Percentiles rank a stretch among this genome's conserved stretches.
phyloP scores from a whole-genome alignment of 2,329 filamentous ascomycete genomes.

The Microcyclospora pomicola region DNA sequence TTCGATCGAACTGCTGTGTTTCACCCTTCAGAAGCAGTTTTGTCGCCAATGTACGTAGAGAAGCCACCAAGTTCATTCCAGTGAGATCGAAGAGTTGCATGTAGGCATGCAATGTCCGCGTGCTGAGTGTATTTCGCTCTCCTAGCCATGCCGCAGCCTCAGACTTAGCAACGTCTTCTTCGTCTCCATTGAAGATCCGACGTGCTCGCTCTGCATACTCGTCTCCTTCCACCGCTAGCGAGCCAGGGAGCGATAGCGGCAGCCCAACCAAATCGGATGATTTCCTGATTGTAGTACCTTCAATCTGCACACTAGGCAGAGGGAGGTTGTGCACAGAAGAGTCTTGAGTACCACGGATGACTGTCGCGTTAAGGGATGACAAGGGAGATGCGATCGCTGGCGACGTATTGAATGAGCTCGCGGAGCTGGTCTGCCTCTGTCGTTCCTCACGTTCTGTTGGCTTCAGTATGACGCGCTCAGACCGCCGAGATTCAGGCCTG shows the following conservation, averaged over 20 bases:
- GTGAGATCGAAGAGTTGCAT: slow-evolving; percentile 86
- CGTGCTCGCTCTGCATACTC: slow-evolving; percentile 66
- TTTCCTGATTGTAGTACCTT: slow-evolving; percentile 22
- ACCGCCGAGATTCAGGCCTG: slow-evolving; percentile 11
- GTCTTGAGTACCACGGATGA: slow-evolving; percentile 4
- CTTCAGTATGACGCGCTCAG: slow-evolving; percentile 15
- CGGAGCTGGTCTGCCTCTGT: background rate
- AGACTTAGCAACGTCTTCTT: slow-evolving; percentile 65
- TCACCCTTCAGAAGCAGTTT: slow-evolving; percentile 76
- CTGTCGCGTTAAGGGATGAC: background rate
- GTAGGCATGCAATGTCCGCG: slow-evolving; percentile 55
- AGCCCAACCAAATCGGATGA: background rate
- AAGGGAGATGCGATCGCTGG: slow-evolving; percentile 1
- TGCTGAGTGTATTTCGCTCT: slow-evolving; percentile 44
- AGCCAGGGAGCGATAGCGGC: slow-evolving; percentile 3
- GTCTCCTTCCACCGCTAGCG: slow-evolving; percentile 24
- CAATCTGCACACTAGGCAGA: slow-evolving; percentile 30
- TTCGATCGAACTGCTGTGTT: slow-evolving; percentile 91
- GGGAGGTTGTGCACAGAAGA: slow-evolving; percentile 12
- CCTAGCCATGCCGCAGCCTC: slow-evolving; percentile 83
- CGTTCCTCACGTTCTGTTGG: slow-evolving; percentile 20
- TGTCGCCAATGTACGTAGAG: slow-evolving; percentile 67
- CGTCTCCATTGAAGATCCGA: slow-evolving; percentile 71
- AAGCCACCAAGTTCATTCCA: slow-evolving; percentile 63
- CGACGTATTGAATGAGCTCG: slow-evolving; percentile 5